phyloP scores from a whole-genome alignment of 2,329 filamentous ascomycete species.

The Aspergillus terreus region DNA sequence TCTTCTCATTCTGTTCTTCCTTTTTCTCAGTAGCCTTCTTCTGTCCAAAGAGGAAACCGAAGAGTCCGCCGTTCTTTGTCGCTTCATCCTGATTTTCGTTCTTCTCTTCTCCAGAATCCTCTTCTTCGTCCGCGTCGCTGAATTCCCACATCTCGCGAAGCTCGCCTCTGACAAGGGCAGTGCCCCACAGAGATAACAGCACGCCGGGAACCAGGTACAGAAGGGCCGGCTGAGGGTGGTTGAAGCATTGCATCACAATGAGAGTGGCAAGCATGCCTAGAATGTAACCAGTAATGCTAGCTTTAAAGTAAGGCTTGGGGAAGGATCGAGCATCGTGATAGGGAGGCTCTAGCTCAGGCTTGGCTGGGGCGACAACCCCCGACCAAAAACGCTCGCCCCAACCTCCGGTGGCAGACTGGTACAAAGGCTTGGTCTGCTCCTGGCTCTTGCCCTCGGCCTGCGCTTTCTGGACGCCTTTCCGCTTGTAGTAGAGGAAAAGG shows the following conservation, averaged over 20 bases:
- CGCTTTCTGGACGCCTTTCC: slow-evolving; percentile 51
- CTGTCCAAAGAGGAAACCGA: slow-evolving; percentile 26
- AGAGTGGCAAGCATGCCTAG: slow-evolving; percentile 74
- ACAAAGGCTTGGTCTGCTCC: slow-evolving; percentile 31
- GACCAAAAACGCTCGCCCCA: slow-evolving; percentile 89
- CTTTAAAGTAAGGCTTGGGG: slow-evolving; percentile 79
- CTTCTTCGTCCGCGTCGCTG: slow-evolving; percentile 58
- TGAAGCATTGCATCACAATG: slow-evolving; percentile 69
- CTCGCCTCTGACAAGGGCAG: slow-evolving; percentile 68
- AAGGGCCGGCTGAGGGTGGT: slow-evolving; percentile 83
- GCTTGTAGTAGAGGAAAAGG: slow-evolving; percentile 75
- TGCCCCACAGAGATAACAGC: slow-evolving; percentile 69
- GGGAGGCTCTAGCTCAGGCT: slow-evolving; percentile 29
- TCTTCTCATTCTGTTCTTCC: slow-evolving; percentile 1
- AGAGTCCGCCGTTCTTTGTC: slow-evolving; percentile 15
- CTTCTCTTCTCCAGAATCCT: slow-evolving; percentile 15
- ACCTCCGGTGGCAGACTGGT: slow-evolving; percentile 59
- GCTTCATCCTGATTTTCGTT: slow-evolving; percentile 43
- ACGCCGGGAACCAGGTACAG: slow-evolving; percentile 90
- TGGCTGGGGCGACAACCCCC: slow-evolving; percentile 23
- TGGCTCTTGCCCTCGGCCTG: slow-evolving; percentile 18
- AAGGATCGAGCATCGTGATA: slow-evolving; percentile 53
- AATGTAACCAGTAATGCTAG: slow-evolving; percentile 71
- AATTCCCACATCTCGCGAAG: slow-evolving; percentile 74
- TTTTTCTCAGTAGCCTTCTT: slow-evolving; percentile 5